Evolutionary conservation across 2,329 filamentous ascomycete species (phyloP), one percentile per base, ranked within the genome.

Genomic region (Colletotrichum lupini): DNA sequence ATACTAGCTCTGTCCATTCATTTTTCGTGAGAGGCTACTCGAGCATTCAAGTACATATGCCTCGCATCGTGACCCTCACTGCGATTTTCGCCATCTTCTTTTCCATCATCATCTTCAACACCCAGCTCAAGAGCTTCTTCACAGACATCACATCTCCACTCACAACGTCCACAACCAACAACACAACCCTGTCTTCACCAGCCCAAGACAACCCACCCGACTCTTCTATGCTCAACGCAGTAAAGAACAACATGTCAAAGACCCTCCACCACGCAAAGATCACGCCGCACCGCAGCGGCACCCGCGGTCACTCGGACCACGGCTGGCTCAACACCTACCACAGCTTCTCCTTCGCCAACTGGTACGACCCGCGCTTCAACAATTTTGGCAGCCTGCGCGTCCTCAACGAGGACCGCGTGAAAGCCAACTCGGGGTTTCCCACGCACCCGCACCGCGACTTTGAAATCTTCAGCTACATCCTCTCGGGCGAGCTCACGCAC

Each of bases 281-380:
- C 84, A 90, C 89, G 49, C 92, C 92, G 66, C 93, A 95, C 76
- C 91, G 90, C 72, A 97, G 93, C 77, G 86, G 87, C 72, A 87
- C 89, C 57, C 90, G 95, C 64, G 95, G 95, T 37, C 93, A 95
- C 82, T 89, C 90, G 46, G 90, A 97, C 81, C 94, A 97, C 81
- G 94, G 93, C 82, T 97, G 95, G 95, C 89, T 97, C 9, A 93
- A 96, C 84, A 92, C 92, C 8, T 97, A 93, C 84, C 94, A 97
- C 85, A 94, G 92, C 75, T 97, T 97, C 86, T 92, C 90, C 78
- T 97, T 97, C 82, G 94, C 94, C 55, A 87, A 88, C 79, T 91
- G 88, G 88, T 91, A 92, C 81, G 88, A 95, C 79, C 92, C 93
- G 2, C 81, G 83, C 30, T 93, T 91, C 84, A 88, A 88, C 58